phyloP scores from a whole-genome alignment of 768 basidiomycete species.

The Tylopilus sp. region DNA sequence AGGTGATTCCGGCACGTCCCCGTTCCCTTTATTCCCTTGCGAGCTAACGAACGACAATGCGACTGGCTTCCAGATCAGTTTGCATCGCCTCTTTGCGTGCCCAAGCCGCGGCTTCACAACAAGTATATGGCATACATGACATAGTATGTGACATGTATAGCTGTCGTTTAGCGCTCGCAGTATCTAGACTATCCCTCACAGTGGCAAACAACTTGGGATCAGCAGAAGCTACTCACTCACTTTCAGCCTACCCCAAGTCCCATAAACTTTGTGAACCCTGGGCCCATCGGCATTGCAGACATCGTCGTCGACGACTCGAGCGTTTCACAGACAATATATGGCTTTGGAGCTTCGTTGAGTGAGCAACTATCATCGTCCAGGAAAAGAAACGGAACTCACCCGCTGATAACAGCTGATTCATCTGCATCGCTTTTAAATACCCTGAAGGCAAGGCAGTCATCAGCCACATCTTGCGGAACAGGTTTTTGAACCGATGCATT shows the following conservation, averaged over 20 bases:
- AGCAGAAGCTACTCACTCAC: conserved; percentile 28
- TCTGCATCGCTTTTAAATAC: conserved; percentile 58
- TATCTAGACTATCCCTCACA: conserved; percentile 17
- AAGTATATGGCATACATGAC: conserved; percentile 55
- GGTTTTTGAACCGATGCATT: neutral
- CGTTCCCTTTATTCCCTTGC: conserved; percentile 4
- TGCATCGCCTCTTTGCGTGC: conserved; percentile 19
- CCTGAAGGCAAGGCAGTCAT: conserved; percentile 49
- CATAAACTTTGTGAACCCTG: conserved; percentile 40
- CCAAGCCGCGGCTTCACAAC: conserved; percentile 43
- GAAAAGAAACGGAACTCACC: conserved; percentile 1
- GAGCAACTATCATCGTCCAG: conserved; percentile 9
- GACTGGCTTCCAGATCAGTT: conserved; percentile 12
- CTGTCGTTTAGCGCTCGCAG: conserved; percentile 1
- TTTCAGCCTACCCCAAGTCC: conserved; percentile 28
- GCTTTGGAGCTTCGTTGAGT: conserved; percentile 70
- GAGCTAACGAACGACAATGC: conserved; percentile 9
- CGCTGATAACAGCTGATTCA: conserved; percentile 55
- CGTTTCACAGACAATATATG: conserved; percentile 60
- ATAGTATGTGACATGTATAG: conserved; percentile 35
- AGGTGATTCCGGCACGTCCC: neutral
- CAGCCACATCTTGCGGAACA: neutral
- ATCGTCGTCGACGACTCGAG: conserved; percentile 55
- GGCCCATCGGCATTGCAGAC: conserved; percentile 54
- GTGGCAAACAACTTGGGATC: conserved; percentile 54